Conservation (phyloP, 2,329 filamentous ascomycete species). For the Biscogniauxia marginata region DNA sequence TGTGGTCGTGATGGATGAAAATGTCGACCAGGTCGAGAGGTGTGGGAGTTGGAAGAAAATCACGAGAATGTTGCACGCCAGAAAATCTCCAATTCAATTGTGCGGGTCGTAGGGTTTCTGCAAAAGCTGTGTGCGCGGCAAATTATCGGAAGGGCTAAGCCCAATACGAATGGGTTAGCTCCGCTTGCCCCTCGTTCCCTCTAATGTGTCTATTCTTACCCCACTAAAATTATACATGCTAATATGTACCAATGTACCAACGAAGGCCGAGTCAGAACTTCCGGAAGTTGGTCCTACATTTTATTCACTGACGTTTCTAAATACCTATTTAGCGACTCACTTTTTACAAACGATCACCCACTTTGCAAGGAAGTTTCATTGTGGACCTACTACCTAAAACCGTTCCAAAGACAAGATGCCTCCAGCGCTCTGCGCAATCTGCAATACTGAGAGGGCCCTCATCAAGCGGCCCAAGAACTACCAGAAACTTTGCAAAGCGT, state of each 20-base stretch:
- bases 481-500: conserved; percentile 85
- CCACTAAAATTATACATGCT: background rate
- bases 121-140: conserved; percentile 10
- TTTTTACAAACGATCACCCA: background rate
- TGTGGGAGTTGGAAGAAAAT: conserved; percentile 28
- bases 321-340: background rate
- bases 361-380: too few relatives aligned
- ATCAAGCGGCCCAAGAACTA: conserved; percentile 95
- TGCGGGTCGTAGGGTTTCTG: conserved; percentile 29
- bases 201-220: too few relatives aligned
- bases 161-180: background rate
- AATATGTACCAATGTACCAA: background rate
- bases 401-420: conserved; percentile 57
- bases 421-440: conserved; percentile 72
- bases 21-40: conserved; percentile 38
- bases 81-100: conserved; percentile 24
- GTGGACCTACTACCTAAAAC: too few relatives aligned
- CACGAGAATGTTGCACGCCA: conserved; percentile 25
- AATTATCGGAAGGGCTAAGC: conserved; percentile 20
- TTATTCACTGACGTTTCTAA: background rate
- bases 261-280: background rate
- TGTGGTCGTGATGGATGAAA: conserved; percentile 48
- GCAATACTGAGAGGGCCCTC: conserved; percentile 73
- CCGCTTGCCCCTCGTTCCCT: background rate
- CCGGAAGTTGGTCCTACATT: background rate